Evolutionary conservation across 1,284 basidiomycete genomes (phyloP), one percentile per base, ranked within the genome.

Genomic region (Veloboletus limbatus): DNA sequence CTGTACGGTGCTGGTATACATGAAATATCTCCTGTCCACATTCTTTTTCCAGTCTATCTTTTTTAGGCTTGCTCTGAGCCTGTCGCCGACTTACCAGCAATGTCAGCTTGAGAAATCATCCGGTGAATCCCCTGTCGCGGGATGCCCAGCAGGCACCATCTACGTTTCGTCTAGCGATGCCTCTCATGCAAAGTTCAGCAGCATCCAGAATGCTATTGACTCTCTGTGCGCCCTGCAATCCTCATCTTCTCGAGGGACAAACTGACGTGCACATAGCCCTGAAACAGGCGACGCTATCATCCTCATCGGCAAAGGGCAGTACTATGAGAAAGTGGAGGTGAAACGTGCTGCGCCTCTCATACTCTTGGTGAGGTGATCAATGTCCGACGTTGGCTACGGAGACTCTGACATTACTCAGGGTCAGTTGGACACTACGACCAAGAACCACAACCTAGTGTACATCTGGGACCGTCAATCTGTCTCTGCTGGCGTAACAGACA

Each of bases 291-390:
- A 53, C 7, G 73, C 71, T 0, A 66, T 65, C 10, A 80, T 86
- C 33, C 71, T 85, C n/a, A 70, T 86, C 32, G 81, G 73, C 3
- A 68, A 69, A 42, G 84, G 83, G n/a, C 68, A 76, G 41, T 86
- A 85, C 53, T 73, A 75, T 35, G 83, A 85, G 59, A 74, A 70
- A 0, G 59, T 85, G 4, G 82, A 80, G 40, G 66, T 85, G 14
- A 77, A 79, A 1, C 68, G 79, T 26, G 63, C 62, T 41, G 77
- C 65, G 1, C 76, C 81, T n/a, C 56, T 83, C 17, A 81, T 75
- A 0, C 62, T 85, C 9, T 67, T 85, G 26, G 80, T 79, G 53
- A 45, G 46, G 1, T 6, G 11, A 14, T 32, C 6, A 6, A 27
- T 10, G 10, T 28, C n/a, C 6, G n/a, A n/a, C n/a, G n/a, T n/a